Base-by-base conservation (phyloP, 352 stramenopile genomes). In the Lagenidium giganteum region DNA sequence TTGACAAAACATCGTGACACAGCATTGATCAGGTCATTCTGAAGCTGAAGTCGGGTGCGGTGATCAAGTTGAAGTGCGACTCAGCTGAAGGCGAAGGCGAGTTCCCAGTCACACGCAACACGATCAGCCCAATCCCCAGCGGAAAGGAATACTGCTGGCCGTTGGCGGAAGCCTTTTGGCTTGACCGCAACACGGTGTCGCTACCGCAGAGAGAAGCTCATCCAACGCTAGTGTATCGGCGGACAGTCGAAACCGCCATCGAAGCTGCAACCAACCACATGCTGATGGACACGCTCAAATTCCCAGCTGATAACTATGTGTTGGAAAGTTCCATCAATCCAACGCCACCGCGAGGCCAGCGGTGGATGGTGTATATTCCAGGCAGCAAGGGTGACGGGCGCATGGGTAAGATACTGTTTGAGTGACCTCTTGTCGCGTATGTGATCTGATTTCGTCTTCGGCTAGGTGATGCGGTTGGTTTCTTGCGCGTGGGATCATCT, bases 261-360 rank as follows among this genome's bases (percentile, higher is more conserved):
- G 83, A 95, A 42, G 72, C 70, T 4, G 83, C 80, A 7, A 93
- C 79, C 18, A 93, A 82, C 55, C 77, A 89, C 49, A 93, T 95
- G 79, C 54, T 93, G 27, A 53, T 95, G 6, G 83, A 95, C 48
- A 93, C 78, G 29, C 74, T 95, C 46, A 92, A 92, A 55, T 95
- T 95, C 43, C 79, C 83, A 3, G 68, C 76, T 0, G 83, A 95
- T 30, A 83, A 49, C 26, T 95, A 95, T 32, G 36, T 70, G 28
- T 41, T 95, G 13, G 81, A 95, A 44, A 71, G 32, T 7, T 22
- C 57, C 0, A 57, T 93, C 23, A 84, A 31, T 4, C 79, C 79
- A 3, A 55, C 70, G 5, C 83, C 83, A 9, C 67, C 76, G 32
- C 67, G 79, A 20, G 81, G 81, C 0, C 73, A 91, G 40, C 81